A percentile compares a stretch with the other conserved stretches of the same genome.
phyloP scores from a whole-genome alignment of 2,329 filamentous ascomycete species.

The Scopulariopsis brevicaulis region DNA sequence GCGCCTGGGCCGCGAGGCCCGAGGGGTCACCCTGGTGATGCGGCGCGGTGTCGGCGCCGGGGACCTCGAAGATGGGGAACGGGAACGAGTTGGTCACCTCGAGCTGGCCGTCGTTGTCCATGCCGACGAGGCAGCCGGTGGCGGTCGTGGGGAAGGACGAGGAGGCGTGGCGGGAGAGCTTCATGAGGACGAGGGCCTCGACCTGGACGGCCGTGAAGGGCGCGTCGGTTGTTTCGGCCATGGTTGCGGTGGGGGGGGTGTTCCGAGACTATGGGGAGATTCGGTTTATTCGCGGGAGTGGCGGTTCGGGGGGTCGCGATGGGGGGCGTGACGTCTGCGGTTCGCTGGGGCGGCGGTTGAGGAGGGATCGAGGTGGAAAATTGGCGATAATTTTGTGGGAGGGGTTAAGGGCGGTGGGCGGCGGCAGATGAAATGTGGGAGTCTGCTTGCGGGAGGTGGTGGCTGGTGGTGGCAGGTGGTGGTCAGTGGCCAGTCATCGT shows the following conservation, averaged over 20 bases:
- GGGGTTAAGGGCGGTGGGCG: conserved; percentile 25
- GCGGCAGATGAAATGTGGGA: conserved; percentile 19
- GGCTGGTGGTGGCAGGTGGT: too few relatives aligned
- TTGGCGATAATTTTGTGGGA: conserved; percentile 32
- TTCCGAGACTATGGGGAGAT: background rate
- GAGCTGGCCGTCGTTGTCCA: conserved; percentile 73
- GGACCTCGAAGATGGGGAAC: conserved; percentile 73
- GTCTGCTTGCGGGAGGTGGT: background rate
- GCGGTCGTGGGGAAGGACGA: conserved; percentile 78
- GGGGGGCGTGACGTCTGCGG: conserved; percentile 10
- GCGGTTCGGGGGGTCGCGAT: conserved; percentile 10
- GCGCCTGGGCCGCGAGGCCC: conserved; percentile 72
- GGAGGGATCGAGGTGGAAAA: conserved; percentile 11
- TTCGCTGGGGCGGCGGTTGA: conserved; percentile 20
- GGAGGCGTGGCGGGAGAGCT: conserved; percentile 93
- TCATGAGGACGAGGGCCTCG: conserved; percentile 92
- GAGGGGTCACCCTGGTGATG: conserved; percentile 63
- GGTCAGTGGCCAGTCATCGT: too few relatives aligned
- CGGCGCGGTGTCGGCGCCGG: conserved; percentile 45
- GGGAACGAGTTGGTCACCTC: conserved; percentile 94
- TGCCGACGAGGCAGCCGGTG: conserved; percentile 84
- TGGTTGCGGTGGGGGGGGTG: conserved; percentile 15
- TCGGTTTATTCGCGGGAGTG: conserved; percentile 13
- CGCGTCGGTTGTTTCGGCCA: conserved; percentile 55
- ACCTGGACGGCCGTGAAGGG: conserved; percentile 84